Percentiles rank a stretch among this genome's conserved stretches.
phyloP scores from a whole-genome alignment of 1,284 basidiomycete species.

The Austroboletus novae-zelandiae region DNA sequence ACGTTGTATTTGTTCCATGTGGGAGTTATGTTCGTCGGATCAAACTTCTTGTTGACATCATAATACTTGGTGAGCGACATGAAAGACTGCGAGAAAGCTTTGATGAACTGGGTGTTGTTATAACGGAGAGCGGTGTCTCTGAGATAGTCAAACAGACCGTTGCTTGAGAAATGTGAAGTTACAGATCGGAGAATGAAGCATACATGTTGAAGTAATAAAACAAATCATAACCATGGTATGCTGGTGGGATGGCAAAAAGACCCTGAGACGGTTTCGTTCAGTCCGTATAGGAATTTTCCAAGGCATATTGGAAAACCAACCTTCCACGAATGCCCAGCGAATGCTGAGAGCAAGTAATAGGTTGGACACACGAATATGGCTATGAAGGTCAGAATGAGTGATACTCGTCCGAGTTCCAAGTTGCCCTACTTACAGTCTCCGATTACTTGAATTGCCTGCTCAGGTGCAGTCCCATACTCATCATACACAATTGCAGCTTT shows the following conservation, averaged over 20 bases:
- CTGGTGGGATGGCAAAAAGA: slow-evolving; percentile 24
- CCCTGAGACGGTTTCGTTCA: slow-evolving; percentile 9
- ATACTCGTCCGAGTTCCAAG: neutral
- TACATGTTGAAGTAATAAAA: slow-evolving; percentile 22
- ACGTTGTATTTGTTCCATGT: slow-evolving; percentile 15
- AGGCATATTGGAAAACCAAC: neutral
- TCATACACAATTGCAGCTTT: slow-evolving; percentile 12
- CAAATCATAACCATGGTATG: slow-evolving; percentile 6
- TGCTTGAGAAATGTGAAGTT: neutral
- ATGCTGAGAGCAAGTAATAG: slow-evolving; percentile 17
- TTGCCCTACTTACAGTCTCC: slow-evolving; percentile 24
- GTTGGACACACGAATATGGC: slow-evolving; percentile 25
- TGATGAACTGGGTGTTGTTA: slow-evolving; percentile 21
- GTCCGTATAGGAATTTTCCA: neutral
- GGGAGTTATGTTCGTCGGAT: slow-evolving; percentile 24
- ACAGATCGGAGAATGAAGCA: neutral
- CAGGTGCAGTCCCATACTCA: slow-evolving; percentile 8
- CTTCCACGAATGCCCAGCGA: slow-evolving; percentile 20
- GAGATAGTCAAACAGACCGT: neutral
- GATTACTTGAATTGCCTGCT: slow-evolving; percentile 17
- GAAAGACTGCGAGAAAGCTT: slow-evolving; percentile 27
- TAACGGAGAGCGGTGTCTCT: slow-evolving; percentile 10
- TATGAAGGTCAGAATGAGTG: neutral
- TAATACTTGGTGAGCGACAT: slow-evolving; percentile 17
- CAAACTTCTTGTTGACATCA: slow-evolving; percentile 22